Evolutionary conservation across 345 rosid species (phyloP).

Genomic region (Anacardium occidentale): DNA sequence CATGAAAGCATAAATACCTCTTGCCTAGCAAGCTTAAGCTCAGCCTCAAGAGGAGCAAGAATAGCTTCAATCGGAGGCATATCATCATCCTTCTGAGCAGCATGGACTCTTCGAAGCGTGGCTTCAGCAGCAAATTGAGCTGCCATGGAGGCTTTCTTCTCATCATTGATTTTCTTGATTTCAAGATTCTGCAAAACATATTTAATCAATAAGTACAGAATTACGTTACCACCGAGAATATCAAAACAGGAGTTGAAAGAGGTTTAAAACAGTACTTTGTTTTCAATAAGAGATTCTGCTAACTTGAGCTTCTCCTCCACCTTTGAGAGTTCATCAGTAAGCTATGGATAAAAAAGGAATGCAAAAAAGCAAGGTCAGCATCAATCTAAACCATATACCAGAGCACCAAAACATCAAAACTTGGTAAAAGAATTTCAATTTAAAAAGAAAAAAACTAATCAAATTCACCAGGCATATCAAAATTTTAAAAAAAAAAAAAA

Average conservation of each 20-base stretch:
- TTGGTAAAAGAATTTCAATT: neutral
- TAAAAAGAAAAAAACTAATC: neutral
- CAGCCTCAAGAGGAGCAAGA: conserved; percentile 98
- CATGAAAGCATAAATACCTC: conserved; percentile 47
- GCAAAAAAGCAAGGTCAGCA: conserved; percentile 20
- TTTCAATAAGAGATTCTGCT: conserved; percentile 76
- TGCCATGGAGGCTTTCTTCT: conserved; percentile 97
- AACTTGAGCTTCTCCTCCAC: conserved; percentile 82
- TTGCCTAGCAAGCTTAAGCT: conserved; percentile 83
- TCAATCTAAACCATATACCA: conserved; percentile 11
- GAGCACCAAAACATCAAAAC: neutral
- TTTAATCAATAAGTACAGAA: conserved; percentile 14
- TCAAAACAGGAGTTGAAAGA: neutral
- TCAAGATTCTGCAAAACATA: conserved; percentile 73
- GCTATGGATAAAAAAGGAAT: conserved; percentile 43
- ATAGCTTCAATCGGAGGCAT: conserved; percentile 99
- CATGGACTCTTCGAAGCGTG: conserved; percentile 94
- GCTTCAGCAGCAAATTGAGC: conserved; percentile 99
- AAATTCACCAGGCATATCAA: conserved; percentile 4
- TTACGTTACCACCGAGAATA: neutral
- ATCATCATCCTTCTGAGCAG: conserved; percentile 99
- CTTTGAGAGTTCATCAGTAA: conserved; percentile 79
- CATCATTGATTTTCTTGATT: conserved; percentile 93
- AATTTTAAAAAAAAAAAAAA: neutral
- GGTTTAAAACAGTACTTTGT: conserved; percentile 54